phyloP scores from a whole-genome alignment of 257 asterid species.

The Capsicum pubescens region DNA sequence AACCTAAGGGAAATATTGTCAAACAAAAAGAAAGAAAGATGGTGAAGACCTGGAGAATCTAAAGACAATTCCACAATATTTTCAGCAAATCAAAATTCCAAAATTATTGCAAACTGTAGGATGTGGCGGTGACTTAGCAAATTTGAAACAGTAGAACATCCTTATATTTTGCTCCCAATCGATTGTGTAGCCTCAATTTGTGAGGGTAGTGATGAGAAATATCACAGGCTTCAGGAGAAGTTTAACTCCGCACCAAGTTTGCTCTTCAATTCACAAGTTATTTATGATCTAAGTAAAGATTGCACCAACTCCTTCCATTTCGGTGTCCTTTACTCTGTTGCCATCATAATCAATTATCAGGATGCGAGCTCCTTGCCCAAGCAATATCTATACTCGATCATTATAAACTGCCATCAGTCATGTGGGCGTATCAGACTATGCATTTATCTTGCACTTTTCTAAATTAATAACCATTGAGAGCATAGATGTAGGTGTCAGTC shows the following conservation, averaged over 20 bases:
- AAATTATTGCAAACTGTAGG: conserved; percentile 18
- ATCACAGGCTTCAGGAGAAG: background rate
- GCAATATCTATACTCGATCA: background rate
- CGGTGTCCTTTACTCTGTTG: conserved; percentile 8
- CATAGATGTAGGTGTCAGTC: conserved; percentile 5
- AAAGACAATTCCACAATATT: background rate
- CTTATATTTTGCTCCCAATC: conserved; percentile 9
- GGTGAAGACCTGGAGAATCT: background rate
- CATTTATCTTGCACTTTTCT: background rate
- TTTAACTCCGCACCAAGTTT: background rate
- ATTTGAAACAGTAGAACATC: background rate
- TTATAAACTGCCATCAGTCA: conserved; percentile 6
- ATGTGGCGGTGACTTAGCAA: conserved; percentile 19
- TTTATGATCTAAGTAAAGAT: background rate
- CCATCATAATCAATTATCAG: conserved; percentile 6
- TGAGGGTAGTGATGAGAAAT: conserved; percentile 27
- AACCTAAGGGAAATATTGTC: background rate
- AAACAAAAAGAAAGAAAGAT: background rate
- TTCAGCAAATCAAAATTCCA: conserved; percentile 16
- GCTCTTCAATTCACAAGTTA: conserved; percentile 14
- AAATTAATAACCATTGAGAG: background rate
- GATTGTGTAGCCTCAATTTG: background rate
- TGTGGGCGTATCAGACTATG: background rate
- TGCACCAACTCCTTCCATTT: conserved; percentile 27
- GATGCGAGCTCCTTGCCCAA: background rate